Base-by-base conservation (phyloP, 1,284 basidiomycete genomes). In the Sanguinoderma infundibulare region DNA sequence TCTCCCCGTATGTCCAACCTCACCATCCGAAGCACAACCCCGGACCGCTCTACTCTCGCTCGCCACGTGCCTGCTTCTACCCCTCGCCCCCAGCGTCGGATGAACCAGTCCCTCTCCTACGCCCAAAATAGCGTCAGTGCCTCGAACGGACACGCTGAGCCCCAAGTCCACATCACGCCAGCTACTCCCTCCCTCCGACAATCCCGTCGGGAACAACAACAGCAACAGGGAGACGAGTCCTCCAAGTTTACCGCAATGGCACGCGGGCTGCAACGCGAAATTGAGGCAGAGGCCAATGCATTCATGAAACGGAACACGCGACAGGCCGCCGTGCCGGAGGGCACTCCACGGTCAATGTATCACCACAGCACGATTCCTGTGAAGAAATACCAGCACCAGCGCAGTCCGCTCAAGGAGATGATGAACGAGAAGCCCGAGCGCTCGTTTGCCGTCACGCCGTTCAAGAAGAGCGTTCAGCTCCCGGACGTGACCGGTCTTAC, bases 401-500 rank as follows among this genome's bases (percentile, higher is more conserved):
- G 69, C 34, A 68, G 64, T 30, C 65, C 68, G 8, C 55, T 71
- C 36, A 62, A 60, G 47, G 64, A 70, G 46, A 62, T 65, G 42
- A 52, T 52, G 22, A 69, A 66, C 32, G 58, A 60, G 36, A 65
- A 58, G 28, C 53, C 62, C 7, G 55, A 57, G 2, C 61, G 47
- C 12, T 55, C 61, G 5, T 46, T 55, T 20, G 44, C 60, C 6
- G 57, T 56, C 14, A 71, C 72, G 0, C 71, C 72, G 5, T 66
- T 65, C 66, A 72, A 69, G 51, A 62, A 62, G 12, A 69, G 68
- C 26, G 74, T 92, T 14, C 81, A 88, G 50, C 75, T 94, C 2
- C 91, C 91, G 0, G 91, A 93, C 65, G 84, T 94, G 6, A 94
- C 91, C 3, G 91, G 91, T 0, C 71, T 94, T 14, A 94, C 91